Conservation (phyloP, 768 basidiomycete species). For the Rhizopogon sp. region DNA sequence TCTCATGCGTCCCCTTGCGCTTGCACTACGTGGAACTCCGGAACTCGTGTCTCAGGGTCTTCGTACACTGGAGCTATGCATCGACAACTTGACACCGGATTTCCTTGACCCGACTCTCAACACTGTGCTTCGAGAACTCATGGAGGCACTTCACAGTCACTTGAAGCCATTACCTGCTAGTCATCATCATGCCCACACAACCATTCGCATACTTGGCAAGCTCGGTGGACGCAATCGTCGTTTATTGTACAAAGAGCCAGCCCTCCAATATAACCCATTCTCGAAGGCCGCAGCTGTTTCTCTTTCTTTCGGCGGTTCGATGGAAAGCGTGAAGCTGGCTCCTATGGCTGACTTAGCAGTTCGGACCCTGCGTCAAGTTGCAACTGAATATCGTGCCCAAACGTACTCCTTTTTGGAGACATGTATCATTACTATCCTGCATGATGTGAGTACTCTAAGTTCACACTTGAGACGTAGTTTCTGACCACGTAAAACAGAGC, state of each 20-base stretch:
- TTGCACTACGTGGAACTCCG: slow-evolving; percentile 80
- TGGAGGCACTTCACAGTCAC: slow-evolving; percentile 90
- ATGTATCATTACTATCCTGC: slow-evolving; percentile 63
- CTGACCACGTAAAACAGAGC: slow-evolving; percentile 40
- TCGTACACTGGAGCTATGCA: slow-evolving; percentile 95
- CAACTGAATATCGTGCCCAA: slow-evolving; percentile 44
- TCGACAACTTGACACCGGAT: slow-evolving; percentile 96
- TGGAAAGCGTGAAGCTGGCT: slow-evolving; percentile 59
- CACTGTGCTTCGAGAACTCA: slow-evolving; percentile 87
- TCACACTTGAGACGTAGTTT: not conserved
- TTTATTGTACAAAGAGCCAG: slow-evolving; percentile 75
- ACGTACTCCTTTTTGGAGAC: slow-evolving; percentile 70
- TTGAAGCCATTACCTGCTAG: slow-evolving; percentile 86
- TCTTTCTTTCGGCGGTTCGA: slow-evolving; percentile 69
- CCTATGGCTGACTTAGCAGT: slow-evolving; percentile 64
- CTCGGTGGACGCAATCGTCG: slow-evolving; percentile 91
- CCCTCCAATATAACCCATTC: slow-evolving; percentile 64
- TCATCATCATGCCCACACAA: slow-evolving; percentile 89
- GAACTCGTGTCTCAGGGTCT: slow-evolving; percentile 95
- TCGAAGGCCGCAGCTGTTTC: slow-evolving; percentile 66
- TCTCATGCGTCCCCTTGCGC: slow-evolving; percentile 92
- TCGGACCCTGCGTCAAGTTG: slow-evolving; percentile 50
- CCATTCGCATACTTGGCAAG: slow-evolving; percentile 94
- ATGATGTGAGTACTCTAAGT: slow-evolving; percentile 53
- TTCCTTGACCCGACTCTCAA: slow-evolving; percentile 95